Conservation (phyloP, 192 early-diverging fungal species). For the Geosiphon pyriformis region DNA sequence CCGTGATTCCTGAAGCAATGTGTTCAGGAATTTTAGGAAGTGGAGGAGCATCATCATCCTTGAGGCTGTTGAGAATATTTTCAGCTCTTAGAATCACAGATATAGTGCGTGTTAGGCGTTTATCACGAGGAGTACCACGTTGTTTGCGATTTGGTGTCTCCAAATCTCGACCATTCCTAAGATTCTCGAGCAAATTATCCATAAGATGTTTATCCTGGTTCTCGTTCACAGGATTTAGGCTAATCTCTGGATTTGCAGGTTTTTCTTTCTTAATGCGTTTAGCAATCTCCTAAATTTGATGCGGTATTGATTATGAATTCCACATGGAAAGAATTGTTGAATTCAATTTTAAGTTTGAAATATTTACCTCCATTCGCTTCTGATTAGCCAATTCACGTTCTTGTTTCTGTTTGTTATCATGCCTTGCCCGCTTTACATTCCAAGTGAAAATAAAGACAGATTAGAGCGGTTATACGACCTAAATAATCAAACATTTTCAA, state of each 20-base stretch:
- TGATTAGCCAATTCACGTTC: slow-evolving; percentile 40
- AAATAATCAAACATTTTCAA: not conserved
- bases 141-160: slow-evolving; percentile 34
- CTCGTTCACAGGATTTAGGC: slow-evolving; percentile 30
- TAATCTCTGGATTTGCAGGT: slow-evolving; percentile 12
- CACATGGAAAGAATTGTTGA: slow-evolving; percentile 9
- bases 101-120: slow-evolving; percentile 28
- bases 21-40: slow-evolving; percentile 4
- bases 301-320: no score
- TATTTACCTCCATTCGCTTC: slow-evolving; percentile 30
- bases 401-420: slow-evolving; percentile 47
- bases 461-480: not conserved
- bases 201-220: slow-evolving; percentile 70
- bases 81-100: slow-evolving; percentile 38
- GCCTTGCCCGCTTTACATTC: slow-evolving; percentile 48
- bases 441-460: slow-evolving; percentile 12
- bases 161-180: slow-evolving; percentile 64
- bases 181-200: slow-evolving; percentile 69
- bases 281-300: slow-evolving; percentile 11
- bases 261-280: slow-evolving; percentile 5
- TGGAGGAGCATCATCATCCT: slow-evolving; percentile 36
- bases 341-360: slow-evolving; percentile 6
- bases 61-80: slow-evolving; percentile 39
- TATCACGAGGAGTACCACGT: slow-evolving; percentile 22
- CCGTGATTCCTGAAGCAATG: not conserved